Evolutionary conservation across 495 filamentous ascomycete species (phyloP).

Genomic region (Parathielavia hyrcaniae): DNA sequence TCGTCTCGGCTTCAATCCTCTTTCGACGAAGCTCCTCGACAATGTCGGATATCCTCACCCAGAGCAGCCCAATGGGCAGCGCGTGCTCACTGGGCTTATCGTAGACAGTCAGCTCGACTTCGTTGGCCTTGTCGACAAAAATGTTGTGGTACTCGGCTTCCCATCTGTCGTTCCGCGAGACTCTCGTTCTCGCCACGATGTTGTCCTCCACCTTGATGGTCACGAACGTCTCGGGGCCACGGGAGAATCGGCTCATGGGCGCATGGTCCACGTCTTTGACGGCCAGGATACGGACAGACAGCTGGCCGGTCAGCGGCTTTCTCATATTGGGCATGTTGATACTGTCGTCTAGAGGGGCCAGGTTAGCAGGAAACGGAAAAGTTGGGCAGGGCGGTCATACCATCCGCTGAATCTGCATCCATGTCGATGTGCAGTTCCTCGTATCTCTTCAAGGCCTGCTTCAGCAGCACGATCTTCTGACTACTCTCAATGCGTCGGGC

Average conservation of each 20-base stretch:
- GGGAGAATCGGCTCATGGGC: conserved; percentile 73
- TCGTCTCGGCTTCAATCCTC: conserved; percentile 92
- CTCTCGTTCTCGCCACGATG: conserved; percentile 80
- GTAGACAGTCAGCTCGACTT: conserved; percentile 95
- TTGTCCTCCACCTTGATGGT: conserved; percentile 94
- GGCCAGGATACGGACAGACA: conserved; percentile 77
- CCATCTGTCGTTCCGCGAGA: conserved; percentile 84
- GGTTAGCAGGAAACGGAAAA: conserved; percentile 22
- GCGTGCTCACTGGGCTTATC: conserved; percentile 87
- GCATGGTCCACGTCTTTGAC: conserved; percentile 96
- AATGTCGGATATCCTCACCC: conserved; percentile 95
- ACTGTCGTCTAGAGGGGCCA: conserved; percentile 68
- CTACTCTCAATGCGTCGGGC: conserved; percentile 85
- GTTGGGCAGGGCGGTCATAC: conserved; percentile 40
- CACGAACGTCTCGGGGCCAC: conserved; percentile 90
- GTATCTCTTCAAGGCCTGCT: conserved; percentile 92
- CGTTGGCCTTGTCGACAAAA: conserved; percentile 95
- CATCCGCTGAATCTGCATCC: conserved; percentile 78
- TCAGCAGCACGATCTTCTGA: conserved; percentile 94
- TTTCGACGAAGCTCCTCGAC: conserved; percentile 95
- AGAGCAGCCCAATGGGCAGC: conserved; percentile 88
- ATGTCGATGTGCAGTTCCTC: conserved; percentile 97
- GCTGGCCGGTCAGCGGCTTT: conserved; percentile 84
- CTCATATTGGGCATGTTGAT: conserved; percentile 90
- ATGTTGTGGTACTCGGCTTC: conserved; percentile 82